phyloP scores from a whole-genome alignment of 2,329 filamentous ascomycete genomes.

The Penicillium sp. region DNA sequence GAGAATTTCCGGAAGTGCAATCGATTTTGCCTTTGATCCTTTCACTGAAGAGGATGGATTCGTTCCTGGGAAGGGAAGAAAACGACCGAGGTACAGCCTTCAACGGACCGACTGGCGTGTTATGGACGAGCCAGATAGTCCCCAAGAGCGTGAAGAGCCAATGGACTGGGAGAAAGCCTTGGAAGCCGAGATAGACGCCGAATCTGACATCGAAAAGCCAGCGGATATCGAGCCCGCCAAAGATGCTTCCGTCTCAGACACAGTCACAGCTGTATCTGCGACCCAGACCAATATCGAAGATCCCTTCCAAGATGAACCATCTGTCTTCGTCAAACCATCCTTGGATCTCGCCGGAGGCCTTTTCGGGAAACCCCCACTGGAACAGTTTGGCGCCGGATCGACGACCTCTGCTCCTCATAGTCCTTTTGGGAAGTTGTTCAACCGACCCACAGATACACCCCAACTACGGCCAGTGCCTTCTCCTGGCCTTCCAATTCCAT shows the following conservation, averaged over 20 bases:
- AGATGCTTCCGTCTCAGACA: not conserved
- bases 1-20: slow-evolving; percentile 68
- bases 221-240: not conserved
- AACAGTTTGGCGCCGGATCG: slow-evolving; percentile 1
- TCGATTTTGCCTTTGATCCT: slow-evolving; percentile 65
- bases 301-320: slow-evolving; percentile 4
- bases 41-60: slow-evolving; percentile 68
- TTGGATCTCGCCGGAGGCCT: slow-evolving; percentile 17
- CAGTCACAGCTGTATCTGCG: not conserved
- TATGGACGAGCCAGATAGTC: slow-evolving; percentile 69
- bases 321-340: slow-evolving; percentile 23
- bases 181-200: slow-evolving; percentile 26
- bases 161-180: slow-evolving; percentile 34
- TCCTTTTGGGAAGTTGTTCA: slow-evolving; percentile 3
- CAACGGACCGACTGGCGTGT: slow-evolving; percentile 74
- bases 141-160: slow-evolving; percentile 53
- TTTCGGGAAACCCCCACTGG: slow-evolving; percentile 8
- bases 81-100: slow-evolving; percentile 69
- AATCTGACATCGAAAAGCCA: slow-evolving; percentile 5
- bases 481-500: slow-evolving; percentile 43
- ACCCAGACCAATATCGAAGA: slow-evolving; percentile 1
- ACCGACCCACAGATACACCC: slow-evolving; percentile 39
- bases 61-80: slow-evolving; percentile 63
- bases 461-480: slow-evolving; percentile 43
- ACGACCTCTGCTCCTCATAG: slow-evolving; percentile 2